These are phyloP conservation scores for Phytophthora uliginosa DNA, from an alignment of 352 stramenopile species.

Conservation along the genomic window DNA sequence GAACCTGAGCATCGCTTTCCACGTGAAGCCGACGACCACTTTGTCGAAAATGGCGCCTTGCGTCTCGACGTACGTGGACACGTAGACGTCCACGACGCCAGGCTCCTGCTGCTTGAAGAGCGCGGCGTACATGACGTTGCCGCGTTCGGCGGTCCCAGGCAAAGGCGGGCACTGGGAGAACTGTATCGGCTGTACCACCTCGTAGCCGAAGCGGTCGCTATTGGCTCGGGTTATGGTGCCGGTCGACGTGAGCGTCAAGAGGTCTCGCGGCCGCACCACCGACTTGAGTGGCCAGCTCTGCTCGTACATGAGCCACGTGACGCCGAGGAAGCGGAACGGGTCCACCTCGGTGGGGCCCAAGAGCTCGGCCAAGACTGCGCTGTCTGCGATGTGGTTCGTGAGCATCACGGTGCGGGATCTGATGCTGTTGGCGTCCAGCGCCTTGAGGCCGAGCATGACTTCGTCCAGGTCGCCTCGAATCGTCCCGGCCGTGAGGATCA, in stretches of 20 bases:
- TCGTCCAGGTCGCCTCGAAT: slow-evolving; percentile 37
- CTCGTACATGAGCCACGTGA: slow-evolving; percentile 45
- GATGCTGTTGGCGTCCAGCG: slow-evolving; percentile 20
- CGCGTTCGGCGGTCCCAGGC: slow-evolving; percentile 23
- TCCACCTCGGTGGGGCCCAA: slow-evolving; percentile 35
- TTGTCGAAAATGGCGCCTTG: slow-evolving; percentile 22
- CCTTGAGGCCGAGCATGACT: slow-evolving; percentile 36
- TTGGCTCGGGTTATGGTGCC: slow-evolving; percentile 37
- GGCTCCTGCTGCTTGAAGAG: slow-evolving; percentile 38
- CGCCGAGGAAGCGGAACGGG: slow-evolving; percentile 44
- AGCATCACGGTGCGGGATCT: slow-evolving; percentile 29
- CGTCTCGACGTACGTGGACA: slow-evolving; percentile 28
- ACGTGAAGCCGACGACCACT: slow-evolving; percentile 16
- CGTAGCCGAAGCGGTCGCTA: slow-evolving; percentile 56
- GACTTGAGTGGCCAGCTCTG: slow-evolving; percentile 33
- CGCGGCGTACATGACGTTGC: slow-evolving; percentile 28
- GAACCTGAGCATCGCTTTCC: slow-evolving; percentile 20
- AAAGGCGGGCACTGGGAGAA: slow-evolving; percentile 23
- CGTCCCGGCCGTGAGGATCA: slow-evolving; percentile 26
- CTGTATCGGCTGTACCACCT: slow-evolving; percentile 54
- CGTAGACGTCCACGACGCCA: slow-evolving; percentile 30
- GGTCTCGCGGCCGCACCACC: slow-evolving; percentile 43
- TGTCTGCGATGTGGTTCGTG: slow-evolving; percentile 13
- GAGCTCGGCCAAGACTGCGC: slow-evolving; percentile 34
- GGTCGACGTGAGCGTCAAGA: slow-evolving; percentile 41